Percentiles rank a stretch among this genome's conserved stretches.
Conservation (phyloP, 768 basidiomycete species). For the Rhodosporidiobolus odoratus region DNA sequence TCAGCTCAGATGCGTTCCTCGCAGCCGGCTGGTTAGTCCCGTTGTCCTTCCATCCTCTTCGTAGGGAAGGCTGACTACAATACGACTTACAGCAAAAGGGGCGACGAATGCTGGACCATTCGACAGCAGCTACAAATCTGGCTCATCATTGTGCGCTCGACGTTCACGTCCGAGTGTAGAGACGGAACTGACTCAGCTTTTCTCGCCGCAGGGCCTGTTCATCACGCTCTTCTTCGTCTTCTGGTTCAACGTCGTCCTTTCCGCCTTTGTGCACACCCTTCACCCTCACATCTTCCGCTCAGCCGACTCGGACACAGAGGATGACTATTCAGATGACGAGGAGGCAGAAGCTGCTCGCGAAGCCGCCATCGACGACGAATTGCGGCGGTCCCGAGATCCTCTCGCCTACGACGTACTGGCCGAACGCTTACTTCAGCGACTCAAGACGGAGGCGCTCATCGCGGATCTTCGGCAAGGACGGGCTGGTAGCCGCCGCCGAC, state of each 20-base stretch:
- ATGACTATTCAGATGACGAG: conserved; percentile 21
- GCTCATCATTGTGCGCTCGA: conserved; percentile 5
- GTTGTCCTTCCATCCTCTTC: no score
- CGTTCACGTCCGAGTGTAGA: fast-evolving
- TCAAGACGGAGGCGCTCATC: no score
- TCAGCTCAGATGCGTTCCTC: conserved; percentile 8
- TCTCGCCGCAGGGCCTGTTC: conserved; percentile 9
- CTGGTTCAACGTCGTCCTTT: conserved; percentile 17
- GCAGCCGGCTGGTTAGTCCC: background rate
- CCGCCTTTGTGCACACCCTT: conserved; percentile 28
- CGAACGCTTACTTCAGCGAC: no score
- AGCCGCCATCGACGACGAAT: background rate
- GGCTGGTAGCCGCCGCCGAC: no score
- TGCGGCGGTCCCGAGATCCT: background rate
- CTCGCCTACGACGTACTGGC: conserved; percentile 12
- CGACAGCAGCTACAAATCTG: conserved; percentile 3
- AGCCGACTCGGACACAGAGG: conserved; percentile 17
- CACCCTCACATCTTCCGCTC: conserved; percentile 24
- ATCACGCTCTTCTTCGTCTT: conserved; percentile 21
- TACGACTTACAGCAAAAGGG: background rate
- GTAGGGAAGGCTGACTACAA: background rate
- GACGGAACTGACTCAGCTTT: background rate
- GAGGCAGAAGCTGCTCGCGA: background rate
- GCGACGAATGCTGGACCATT: background rate
- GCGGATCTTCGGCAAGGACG: no score